Evolutionary conservation across 768 basidiomycete species (phyloP).

Genomic region (Tulasnella calospora): DNA sequence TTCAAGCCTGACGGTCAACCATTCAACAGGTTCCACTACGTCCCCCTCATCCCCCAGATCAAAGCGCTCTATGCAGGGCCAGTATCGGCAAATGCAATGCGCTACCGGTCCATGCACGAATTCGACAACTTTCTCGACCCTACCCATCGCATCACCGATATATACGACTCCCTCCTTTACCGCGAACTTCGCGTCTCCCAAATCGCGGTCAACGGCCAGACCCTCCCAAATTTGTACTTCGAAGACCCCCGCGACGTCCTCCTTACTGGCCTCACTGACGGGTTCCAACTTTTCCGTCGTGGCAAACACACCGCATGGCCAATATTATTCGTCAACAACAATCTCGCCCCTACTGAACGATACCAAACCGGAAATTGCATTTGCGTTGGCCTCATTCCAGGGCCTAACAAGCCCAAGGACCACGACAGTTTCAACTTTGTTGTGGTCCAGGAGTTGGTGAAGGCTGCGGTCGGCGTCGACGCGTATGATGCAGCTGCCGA

Average conservation of each 20-base stretch:
- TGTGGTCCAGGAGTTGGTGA: slow-evolving; percentile 40
- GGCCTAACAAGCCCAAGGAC: slow-evolving; percentile 42
- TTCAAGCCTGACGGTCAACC: background rate
- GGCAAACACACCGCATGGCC: too few species aligned
- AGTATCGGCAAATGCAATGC: background rate
- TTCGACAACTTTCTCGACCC: background rate
- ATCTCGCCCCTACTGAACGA: too few species aligned
- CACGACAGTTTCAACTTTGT: slow-evolving; percentile 41
- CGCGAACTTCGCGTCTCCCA: background rate
- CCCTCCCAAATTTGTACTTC: background rate
- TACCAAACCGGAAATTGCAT: too few species aligned
- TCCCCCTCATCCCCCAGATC: too few species aligned
- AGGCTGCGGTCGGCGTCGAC: too few species aligned
- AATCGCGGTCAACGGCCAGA: background rate
- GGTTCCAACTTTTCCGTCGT: too few species aligned
- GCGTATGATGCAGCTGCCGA: too few species aligned
- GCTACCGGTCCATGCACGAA: background rate
- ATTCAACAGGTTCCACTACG: background rate
- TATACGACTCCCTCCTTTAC: background rate
- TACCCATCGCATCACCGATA: background rate
- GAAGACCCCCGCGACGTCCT: too few species aligned
- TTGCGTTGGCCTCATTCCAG: too few species aligned
- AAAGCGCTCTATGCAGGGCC: too few species aligned
- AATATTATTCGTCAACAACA: too few species aligned
- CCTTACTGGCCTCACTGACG: too few species aligned